A percentile compares a stretch with the other conserved stretches of the same genome.
Evolutionary conservation across 2,329 filamentous ascomycete species (phyloP).

Genomic region (Chaetomium globosum): DNA sequence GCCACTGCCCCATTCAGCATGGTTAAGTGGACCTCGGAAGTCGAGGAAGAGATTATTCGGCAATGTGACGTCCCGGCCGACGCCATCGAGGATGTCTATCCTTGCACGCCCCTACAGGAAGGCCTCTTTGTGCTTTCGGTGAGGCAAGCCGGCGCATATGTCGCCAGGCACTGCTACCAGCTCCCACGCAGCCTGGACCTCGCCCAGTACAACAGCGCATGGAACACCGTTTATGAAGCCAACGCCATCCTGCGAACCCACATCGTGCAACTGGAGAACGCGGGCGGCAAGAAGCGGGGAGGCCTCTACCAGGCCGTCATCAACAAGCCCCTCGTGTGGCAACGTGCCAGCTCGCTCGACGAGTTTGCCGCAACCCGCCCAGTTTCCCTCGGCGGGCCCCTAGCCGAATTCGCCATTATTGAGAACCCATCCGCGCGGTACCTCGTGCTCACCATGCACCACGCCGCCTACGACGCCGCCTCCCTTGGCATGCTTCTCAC

Average conservation of each 20-base stretch:
- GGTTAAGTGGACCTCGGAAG: constrained; percentile 41
- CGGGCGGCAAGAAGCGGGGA: constrained; percentile 38
- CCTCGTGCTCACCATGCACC: constrained; percentile 55
- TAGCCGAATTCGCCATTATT: constrained; percentile 30
- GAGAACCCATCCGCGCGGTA: constrained; percentile 41
- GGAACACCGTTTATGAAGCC: constrained; percentile 50
- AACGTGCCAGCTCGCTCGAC: constrained; percentile 42
- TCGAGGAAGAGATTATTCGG: constrained; percentile 41
- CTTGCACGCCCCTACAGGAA: constrained; percentile 58
- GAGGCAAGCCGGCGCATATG: constrained; percentile 55
- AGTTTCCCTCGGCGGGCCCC: constrained; percentile 40
- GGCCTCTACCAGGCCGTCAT: constrained; percentile 51
- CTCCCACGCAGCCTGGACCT: constrained; percentile 51
- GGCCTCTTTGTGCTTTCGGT: constrained; percentile 57
- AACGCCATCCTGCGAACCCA: constrained; percentile 49
- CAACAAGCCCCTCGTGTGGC: constrained; percentile 44
- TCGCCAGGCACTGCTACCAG: constrained; percentile 50
- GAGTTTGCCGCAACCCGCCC: constrained; percentile 48
- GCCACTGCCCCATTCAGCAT: constrained; percentile 7
- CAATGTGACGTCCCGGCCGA: constrained; percentile 41
- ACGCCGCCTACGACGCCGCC: constrained; percentile 61
- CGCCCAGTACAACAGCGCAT: constrained; percentile 47
- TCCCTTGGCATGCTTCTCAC: constrained; percentile 57
- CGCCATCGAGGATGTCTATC: constrained; percentile 54
- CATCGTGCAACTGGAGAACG: constrained; percentile 48